Base-by-base conservation (phyloP, 1,284 basidiomycete genomes). In the Vanrija pseudolonga region DNA sequence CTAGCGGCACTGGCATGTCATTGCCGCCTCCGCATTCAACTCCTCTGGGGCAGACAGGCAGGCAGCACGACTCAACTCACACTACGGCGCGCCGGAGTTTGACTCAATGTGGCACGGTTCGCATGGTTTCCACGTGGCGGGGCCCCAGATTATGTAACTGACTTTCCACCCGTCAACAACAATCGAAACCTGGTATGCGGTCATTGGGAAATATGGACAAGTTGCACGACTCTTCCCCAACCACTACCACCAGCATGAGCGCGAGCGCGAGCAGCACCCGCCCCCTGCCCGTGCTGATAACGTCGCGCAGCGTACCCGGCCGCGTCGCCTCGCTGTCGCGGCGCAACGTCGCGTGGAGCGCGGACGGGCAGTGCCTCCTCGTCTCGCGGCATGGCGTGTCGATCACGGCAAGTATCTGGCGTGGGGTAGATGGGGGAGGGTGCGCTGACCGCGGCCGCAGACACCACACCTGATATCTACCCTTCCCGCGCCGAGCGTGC, bases 351-450 rank as follows among this genome's bases (percentile, higher is more conserved):
- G 37, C 62, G 11, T 75, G 71, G 70, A 72, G 51, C 47, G 59
- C 63, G 36, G 73, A 75, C 55, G 73, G 71, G 1, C 73, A 75
- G 56, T 71, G 67, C 46, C 46, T 67, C 5, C 55, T 71, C 22
- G 24, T 69, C 4, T 65, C 61, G 20, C 50, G 59, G 6, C 59
- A 63, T 17, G 61, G 60, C 2, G 63, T 72, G 9, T 55, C 55
- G 23, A 63, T 74, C 17, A 53, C 59, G 0, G 62, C 61, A 42
- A 51, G 62, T 45, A 6, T 1, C 4, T 19, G 15, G 23, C 24
- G 5, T 26, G 8, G 14, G 18, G 22, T 50, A 54, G 58, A 7
- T 17, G 6, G 19, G 14, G 14, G 14, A 7, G 11, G 14, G 24
- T 20, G 17, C 26, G n/a, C 15, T 22, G 7, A 28, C 47, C n/a